Conservation (phyloP, 257 asterid species). For the Datura wrightii region DNA sequence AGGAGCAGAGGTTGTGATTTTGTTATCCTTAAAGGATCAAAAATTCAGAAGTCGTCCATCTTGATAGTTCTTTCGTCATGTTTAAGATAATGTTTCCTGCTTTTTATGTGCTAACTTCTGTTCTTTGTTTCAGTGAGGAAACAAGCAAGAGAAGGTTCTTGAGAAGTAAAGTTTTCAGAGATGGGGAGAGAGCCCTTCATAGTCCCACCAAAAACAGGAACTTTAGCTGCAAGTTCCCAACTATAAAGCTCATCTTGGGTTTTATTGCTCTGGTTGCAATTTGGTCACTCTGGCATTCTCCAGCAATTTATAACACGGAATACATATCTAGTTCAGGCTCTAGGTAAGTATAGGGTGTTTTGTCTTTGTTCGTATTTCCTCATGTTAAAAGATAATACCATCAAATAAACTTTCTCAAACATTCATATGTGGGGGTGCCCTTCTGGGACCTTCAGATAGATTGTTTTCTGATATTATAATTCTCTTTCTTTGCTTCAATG, state of each 20-base stretch:
- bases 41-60: neutral
- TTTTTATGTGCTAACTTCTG: slow-evolving; percentile 32
- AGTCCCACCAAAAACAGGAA: slow-evolving; percentile 60
- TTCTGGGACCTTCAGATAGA: slow-evolving; percentile 1
- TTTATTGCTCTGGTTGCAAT: slow-evolving; percentile 70
- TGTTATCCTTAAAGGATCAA: neutral
- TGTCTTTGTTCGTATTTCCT: neutral
- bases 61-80: neutral
- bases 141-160: slow-evolving; percentile 61
- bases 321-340: slow-evolving; percentile 45
- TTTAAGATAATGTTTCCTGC: neutral
- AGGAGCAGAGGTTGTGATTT: neutral
- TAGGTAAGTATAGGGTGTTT: slow-evolving; percentile 49
- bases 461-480: neutral
- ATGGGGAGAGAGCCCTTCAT: slow-evolving; percentile 62
- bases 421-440: neutral
- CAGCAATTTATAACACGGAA: slow-evolving; percentile 64
- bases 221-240: slow-evolving; percentile 60
- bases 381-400: neutral
- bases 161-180: slow-evolving; percentile 60
- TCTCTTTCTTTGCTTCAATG: slow-evolving; percentile 23
- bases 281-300: slow-evolving; percentile 60
- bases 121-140: slow-evolving; percentile 65
- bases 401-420: neutral
- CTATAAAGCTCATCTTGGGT: slow-evolving; percentile 66